Base-by-base conservation (phyloP, 805 yeast genomes). In the Cyberlindnera xylosilytica region DNA sequence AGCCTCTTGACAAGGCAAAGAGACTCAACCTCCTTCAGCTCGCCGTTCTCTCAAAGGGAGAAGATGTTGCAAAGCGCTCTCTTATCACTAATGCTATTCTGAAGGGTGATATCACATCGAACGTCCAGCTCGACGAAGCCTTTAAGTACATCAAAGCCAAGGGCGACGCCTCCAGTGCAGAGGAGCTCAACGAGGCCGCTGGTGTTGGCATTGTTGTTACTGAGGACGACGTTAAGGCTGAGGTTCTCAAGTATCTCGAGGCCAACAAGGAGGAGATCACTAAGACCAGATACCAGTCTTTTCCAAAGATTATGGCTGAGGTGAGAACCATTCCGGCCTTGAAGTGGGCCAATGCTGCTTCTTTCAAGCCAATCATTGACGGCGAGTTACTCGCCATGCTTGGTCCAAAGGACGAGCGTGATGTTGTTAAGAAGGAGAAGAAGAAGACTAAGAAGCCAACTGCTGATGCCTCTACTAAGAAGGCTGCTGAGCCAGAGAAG, bases 331-430 rank as follows among this genome's bases (percentile, higher is more conserved):
- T 88, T 34, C 82, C 88, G 4, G 78, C 70, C 16, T 73, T 93
- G 64, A 88, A 87, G 66, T 93, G 97, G 96, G 98, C 98, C 8
- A 76, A 84, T 36, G 95, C 97, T 28, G 76, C 81, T 39, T 70
- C 78, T 42, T 87, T 93, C 69, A 93, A 93, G 66, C 95, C 96
- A 12, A 73, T 79, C 19, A 83, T 93, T 53, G 99, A 93, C 61
- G 79, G 74, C 33, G 78, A 84, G 56, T 68, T 89, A n/a, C 63
- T 85, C 47, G 78, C 68, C 32, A 64, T 83, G 12, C 68, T 90
- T 44, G 99, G 99, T 29, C 98, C 98, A 41, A 91, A 91, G 64
- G 99, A 93, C 61, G 98, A 90, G 61, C 80, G 98, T 51, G 99
- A 93, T 63, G 71, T 81, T 18, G 72, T 81, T 39, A 84, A 84